Evolutionary conservation across 2,329 filamentous ascomycete species (phyloP).

Genomic region (Fusarium sp.): DNA sequence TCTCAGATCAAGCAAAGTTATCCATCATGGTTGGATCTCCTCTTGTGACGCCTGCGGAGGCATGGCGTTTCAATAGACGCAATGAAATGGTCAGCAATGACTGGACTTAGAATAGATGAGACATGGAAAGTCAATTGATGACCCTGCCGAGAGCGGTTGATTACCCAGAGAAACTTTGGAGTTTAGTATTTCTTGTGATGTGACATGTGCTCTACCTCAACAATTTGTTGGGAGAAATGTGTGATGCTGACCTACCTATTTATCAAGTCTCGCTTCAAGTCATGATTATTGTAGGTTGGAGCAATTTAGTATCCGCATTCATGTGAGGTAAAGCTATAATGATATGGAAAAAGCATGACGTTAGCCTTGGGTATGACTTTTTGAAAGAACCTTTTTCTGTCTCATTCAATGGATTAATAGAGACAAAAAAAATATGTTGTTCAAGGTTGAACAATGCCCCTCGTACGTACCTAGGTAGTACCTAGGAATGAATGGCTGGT

Average conservation of each 20-base stretch:
- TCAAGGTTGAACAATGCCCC: neutral
- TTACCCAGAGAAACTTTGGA: neutral
- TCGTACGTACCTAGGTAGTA: no score
- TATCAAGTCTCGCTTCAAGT: neutral
- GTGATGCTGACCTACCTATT: neutral
- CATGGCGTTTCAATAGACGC: constrained; percentile 38
- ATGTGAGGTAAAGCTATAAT: neutral
- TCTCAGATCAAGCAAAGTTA: constrained; percentile 10
- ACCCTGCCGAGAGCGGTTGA: constrained; percentile 5
- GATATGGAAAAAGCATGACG: neutral
- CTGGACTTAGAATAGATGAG: constrained; percentile 27
- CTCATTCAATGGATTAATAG: neutral
- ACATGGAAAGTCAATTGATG: constrained; percentile 21
- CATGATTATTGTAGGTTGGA: neutral
- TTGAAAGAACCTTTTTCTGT: neutral
- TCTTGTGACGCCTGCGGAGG: constrained; percentile 2
- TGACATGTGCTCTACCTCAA: neutral
- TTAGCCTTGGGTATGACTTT: neutral
- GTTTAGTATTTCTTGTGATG: neutral
- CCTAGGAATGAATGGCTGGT: no score
- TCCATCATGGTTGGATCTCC: constrained; percentile 2
- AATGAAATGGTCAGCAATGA: constrained; percentile 35
- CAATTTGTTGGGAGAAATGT: neutral
- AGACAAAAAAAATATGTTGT: neutral
- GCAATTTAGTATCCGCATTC: neutral